Evolutionary conservation across 2,329 filamentous ascomycete species (phyloP).

Genomic region (Huntiella decipiens): DNA sequence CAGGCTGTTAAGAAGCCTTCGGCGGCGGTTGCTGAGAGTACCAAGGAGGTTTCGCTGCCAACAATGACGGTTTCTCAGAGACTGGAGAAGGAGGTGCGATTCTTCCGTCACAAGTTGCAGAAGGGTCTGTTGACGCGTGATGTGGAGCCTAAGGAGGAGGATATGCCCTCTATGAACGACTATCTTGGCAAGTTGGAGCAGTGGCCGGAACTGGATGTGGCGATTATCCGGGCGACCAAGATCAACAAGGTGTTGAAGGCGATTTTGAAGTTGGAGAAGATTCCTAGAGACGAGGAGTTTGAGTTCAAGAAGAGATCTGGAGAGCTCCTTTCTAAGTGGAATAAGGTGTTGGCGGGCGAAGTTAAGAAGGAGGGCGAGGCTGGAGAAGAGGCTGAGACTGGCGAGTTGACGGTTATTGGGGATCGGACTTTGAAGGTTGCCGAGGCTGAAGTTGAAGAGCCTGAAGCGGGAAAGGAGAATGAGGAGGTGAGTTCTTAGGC

Average conservation of each 20-base stretch:
- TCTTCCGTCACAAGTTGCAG: slow-evolving; percentile 83
- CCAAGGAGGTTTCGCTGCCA: slow-evolving; percentile 14
- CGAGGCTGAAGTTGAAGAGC: slow-evolving; percentile 20
- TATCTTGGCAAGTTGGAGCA: slow-evolving; percentile 66
- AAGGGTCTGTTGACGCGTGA: slow-evolving; percentile 81
- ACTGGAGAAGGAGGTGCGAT: slow-evolving; percentile 66
- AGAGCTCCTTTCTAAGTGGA: slow-evolving; percentile 73
- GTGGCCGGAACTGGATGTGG: slow-evolving; percentile 61
- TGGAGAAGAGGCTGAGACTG: slow-evolving; percentile 22
- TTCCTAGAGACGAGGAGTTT: slow-evolving; percentile 77
- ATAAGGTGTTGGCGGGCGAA: slow-evolving; percentile 53
- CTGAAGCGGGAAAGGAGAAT: slow-evolving; percentile 14
- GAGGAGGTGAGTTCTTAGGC: slow-evolving; percentile 14
- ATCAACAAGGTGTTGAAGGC: slow-evolving; percentile 97
- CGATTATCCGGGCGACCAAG: slow-evolving; percentile 79
- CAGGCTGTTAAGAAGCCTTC: slow-evolving; percentile 35
- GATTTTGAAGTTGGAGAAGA: slow-evolving; percentile 69
- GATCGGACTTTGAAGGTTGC: slow-evolving; percentile 23
- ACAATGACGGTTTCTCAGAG: slow-evolving; percentile 35
- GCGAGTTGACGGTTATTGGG: slow-evolving; percentile 17
- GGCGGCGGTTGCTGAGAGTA: slow-evolving; percentile 28
- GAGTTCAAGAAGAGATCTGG: slow-evolving; percentile 73
- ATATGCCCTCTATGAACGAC: slow-evolving; percentile 62
- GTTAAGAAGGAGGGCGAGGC: slow-evolving; percentile 28
- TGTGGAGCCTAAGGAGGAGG: slow-evolving; percentile 65